Percentiles rank a stretch among this genome's conserved stretches.
Conservation (phyloP, 768 basidiomycete genomes). For the Amanita polypyramis region DNA sequence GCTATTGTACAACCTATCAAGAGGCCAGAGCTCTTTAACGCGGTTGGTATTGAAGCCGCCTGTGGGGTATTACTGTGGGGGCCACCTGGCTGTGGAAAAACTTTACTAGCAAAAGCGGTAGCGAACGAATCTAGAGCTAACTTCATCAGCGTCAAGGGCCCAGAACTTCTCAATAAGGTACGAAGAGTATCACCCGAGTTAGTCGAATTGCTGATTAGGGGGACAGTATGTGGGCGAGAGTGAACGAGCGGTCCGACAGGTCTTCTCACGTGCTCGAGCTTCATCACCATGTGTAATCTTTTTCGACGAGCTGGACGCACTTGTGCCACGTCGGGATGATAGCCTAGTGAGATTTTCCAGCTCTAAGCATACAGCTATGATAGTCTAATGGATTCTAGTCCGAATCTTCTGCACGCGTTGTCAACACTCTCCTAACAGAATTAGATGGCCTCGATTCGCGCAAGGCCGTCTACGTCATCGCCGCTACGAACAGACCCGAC, state of each 20-base stretch:
- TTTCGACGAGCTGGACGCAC: conserved; percentile 90
- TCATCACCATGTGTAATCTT: conserved; percentile 94
- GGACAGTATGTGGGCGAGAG: conserved; percentile 93
- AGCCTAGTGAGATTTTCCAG: conserved; percentile 47
- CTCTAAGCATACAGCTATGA: neutral
- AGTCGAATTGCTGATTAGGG: neutral
- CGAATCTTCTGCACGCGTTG: conserved; percentile 87
- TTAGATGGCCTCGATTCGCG: conserved; percentile 85
- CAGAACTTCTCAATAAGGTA: conserved; percentile 94
- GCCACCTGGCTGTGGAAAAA: conserved; percentile 97
- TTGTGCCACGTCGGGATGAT: conserved; percentile 87
- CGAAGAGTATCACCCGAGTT: conserved; percentile 10
- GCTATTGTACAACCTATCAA: conserved; percentile 93
- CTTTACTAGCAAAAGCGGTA: conserved; percentile 93
- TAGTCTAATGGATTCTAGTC: conserved; percentile 29
- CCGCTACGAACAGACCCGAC: conserved; percentile 90
- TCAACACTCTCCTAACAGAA: conserved; percentile 90
- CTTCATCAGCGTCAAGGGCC: conserved; percentile 97
- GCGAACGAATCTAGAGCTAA: conserved; percentile 94
- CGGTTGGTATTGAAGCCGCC: conserved; percentile 83
- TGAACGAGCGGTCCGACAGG: conserved; percentile 88
- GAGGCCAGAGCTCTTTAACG: conserved; percentile 78
- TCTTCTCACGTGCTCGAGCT: conserved; percentile 88
- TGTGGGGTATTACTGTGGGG: conserved; percentile 98
- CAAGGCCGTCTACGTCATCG: conserved; percentile 86